phyloP scores from a whole-genome alignment of 805 yeast genomes.

The Yamadazyma akitaensis region DNA sequence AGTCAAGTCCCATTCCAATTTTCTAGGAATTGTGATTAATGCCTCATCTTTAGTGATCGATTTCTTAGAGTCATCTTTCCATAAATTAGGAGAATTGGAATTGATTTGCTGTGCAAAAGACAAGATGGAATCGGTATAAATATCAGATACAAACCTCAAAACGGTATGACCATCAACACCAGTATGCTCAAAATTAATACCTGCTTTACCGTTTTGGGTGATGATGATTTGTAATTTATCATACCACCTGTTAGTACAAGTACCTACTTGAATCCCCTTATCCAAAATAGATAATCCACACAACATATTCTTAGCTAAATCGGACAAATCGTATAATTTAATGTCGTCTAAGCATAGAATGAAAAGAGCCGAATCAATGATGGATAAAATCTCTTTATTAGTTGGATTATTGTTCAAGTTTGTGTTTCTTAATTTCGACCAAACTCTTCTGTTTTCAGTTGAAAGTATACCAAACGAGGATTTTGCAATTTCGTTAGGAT shows the following conservation, averaged over 20 bases:
- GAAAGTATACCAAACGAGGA: constrained; percentile 87
- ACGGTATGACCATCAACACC: constrained; percentile 97
- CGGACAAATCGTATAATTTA: constrained; percentile 56
- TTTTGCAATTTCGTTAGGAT: constrained; percentile 59
- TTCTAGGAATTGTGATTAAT: constrained; percentile 69
- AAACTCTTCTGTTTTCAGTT: constrained; percentile 81
- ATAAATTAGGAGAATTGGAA: constrained; percentile 67
- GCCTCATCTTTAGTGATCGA: constrained; percentile 29
- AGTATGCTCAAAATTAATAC: constrained; percentile 89
- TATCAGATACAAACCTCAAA: constrained; percentile 79
- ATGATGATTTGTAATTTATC: constrained; percentile 86
- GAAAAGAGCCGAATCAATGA: constrained; percentile 79
- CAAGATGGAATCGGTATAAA: constrained; percentile 85
- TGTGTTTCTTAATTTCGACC: constrained; percentile 74
- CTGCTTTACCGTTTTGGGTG: constrained; percentile 87
- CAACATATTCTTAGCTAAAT: constrained; percentile 76
- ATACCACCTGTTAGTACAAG: constrained; percentile 94
- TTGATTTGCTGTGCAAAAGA: constrained; percentile 84
- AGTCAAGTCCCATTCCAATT: constrained; percentile 84
- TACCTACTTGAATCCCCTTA: constrained; percentile 87
- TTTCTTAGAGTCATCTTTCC: constrained; percentile 38
- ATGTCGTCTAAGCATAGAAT: constrained; percentile 81
- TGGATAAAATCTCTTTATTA: constrained; percentile 68
- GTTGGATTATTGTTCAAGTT: constrained; percentile 41
- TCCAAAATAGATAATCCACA: constrained; percentile 81